Base-by-base conservation (phyloP, 257 asterid genomes). In the Solanum rostratum region DNA sequence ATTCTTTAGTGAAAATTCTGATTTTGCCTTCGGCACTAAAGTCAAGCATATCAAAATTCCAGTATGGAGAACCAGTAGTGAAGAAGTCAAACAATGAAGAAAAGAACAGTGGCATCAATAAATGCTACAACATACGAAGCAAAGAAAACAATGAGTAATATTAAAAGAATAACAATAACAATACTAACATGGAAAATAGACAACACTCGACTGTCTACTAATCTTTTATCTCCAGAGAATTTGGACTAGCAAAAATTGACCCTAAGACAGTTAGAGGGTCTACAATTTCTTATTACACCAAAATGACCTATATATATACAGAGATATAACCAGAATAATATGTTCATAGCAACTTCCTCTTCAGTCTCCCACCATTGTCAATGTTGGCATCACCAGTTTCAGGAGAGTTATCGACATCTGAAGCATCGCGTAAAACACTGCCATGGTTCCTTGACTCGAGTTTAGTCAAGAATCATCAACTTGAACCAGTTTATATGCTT, bases 361-460 rank as follows among this genome's bases (percentile, higher is more conserved):
- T 86, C 84, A 85, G 46, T 22, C 15, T 84, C 45, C 66, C n/a
- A 27, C 65, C 63, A 52, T 29, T 54, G 52, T 37, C 27, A 30
- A 46, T 29, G 3, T 24, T 16, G 16, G n/a, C 69, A 37, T 54
- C 24, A 2, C 80, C 84, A 62, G 9, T 69, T 15, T 87, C 84
- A 18, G 22, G 10, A 2, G 59, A 73, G 55, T 24, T 22, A 49
- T 37, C 19, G 62, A 53, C 50, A 33, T 62, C 45, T 46, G 81
- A 76, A 7, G 84, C 80, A 2, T 45, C 7, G n/a, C 9, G 53
- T 80, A 57, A 12, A n/a, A 80, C 20, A 49, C 22, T 83, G 79
- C 84, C 88, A 65, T 43, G 74, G 79, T 86, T 86, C 86, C 84
- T 84, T 84, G 24, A 80, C 53, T 3, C 79, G 50, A 14, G 84